Conservation (phyloP, 768 basidiomycete species). For the Podaxis sp. region DNA sequence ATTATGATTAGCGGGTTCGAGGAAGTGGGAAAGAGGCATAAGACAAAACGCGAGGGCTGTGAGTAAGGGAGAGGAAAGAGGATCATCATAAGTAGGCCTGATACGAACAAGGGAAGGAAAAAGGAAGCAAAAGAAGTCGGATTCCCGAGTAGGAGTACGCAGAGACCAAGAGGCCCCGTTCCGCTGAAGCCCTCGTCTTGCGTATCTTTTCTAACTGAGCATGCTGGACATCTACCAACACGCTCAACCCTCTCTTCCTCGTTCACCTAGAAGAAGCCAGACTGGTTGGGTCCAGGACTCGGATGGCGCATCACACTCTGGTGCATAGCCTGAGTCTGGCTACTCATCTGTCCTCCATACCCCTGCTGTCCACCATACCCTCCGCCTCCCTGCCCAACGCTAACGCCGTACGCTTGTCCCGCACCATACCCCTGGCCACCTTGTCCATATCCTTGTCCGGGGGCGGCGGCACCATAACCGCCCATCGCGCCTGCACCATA, state of each 20-base stretch:
- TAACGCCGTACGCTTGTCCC: constrained; percentile 39
- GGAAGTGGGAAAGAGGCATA: not conserved
- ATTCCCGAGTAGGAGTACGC: not conserved
- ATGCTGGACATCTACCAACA: not conserved
- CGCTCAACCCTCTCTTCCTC: not conserved
- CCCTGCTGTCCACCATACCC: constrained; percentile 22
- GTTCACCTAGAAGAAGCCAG: constrained; percentile 2
- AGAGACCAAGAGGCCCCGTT: constrained; percentile 5
- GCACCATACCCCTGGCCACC: constrained; percentile 39
- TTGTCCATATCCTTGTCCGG: constrained; percentile 50
- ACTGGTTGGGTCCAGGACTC: constrained; percentile 51
- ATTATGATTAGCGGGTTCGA: not conserved
- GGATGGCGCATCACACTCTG: constrained; percentile 84
- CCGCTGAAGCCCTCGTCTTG: not conserved
- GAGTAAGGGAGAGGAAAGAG: constrained; percentile 19
- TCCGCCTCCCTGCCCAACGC: constrained; percentile 17
- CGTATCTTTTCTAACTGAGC: not conserved
- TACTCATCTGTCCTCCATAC: constrained; percentile 24
- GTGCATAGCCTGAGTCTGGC: constrained; percentile 75
- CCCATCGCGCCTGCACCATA: constrained; percentile 17
- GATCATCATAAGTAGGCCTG: constrained; percentile 23
- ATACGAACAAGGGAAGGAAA: constrained; percentile 10
- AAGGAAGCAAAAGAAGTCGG: constrained; percentile 12
- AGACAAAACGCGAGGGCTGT: constrained; percentile 18
- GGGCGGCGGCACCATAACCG: constrained; percentile 16